Conservation (phyloP, 306 rosid species). For the Lathyrus sativus region DNA sequence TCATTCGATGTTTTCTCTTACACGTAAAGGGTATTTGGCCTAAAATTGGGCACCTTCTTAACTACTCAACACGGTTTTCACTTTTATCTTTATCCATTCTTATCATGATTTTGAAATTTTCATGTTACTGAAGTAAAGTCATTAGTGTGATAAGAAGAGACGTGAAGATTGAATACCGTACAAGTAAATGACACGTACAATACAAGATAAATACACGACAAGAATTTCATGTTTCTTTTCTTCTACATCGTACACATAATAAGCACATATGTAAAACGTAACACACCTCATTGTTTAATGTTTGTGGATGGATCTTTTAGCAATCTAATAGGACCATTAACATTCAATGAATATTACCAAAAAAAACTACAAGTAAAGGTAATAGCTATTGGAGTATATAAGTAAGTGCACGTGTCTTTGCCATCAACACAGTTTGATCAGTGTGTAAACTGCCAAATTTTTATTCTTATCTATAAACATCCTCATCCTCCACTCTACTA, state of each 20-base stretch:
- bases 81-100: constrained; percentile 3
- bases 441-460: not conserved
- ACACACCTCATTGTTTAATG: not conserved
- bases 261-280: constrained; percentile 33
- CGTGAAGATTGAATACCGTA: too few relatives aligned
- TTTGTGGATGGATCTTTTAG: not conserved
- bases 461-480: not conserved
- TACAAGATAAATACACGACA: constrained; percentile 1
- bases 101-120: not conserved
- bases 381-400: too few relatives aligned
- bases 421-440: not conserved
- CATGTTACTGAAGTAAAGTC: constrained; percentile 9
- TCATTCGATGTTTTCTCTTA: constrained; percentile 7
- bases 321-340: constrained; percentile 25
- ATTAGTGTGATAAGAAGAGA: not conserved
- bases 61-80: constrained; percentile 12
- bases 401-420: too few relatives aligned
- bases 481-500: not conserved
- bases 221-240: constrained; percentile 5
- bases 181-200: constrained; percentile 20
- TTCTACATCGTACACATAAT: not conserved
- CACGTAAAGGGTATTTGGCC: constrained; percentile 35
- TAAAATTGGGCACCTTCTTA: constrained; percentile 10
- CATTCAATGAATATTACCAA: not conserved
- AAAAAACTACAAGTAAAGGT: too few relatives aligned